Conservation (phyloP, 257 asterid species). For the Paulownia fortunei region DNA sequence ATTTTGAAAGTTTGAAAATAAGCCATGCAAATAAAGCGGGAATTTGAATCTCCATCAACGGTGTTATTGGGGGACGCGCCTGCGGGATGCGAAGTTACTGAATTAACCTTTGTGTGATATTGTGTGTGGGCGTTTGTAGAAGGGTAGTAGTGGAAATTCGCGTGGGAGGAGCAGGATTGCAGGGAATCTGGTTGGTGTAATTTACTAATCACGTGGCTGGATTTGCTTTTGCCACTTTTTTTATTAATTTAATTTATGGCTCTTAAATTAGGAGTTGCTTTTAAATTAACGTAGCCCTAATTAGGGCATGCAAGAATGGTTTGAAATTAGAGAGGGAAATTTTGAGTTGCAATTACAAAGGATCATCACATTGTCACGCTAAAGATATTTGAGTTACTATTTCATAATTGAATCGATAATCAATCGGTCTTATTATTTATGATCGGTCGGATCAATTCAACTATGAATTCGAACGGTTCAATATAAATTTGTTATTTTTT, state of each 20-base stretch:
- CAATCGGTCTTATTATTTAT: no score
- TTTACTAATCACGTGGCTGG: conserved; percentile 43
- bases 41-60: conserved; percentile 42
- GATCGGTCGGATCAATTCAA: no score
- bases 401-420: no score
- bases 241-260: background rate
- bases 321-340: conserved; percentile 3
- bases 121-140: background rate
- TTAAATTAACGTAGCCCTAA: conserved; percentile 13
- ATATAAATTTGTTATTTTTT: no score
- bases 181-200: conserved; percentile 37
- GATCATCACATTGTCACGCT: background rate
- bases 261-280: background rate
- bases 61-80: conserved; percentile 46
- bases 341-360: background rate
- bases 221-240: conserved; percentile 35
- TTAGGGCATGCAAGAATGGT: background rate
- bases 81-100: background rate
- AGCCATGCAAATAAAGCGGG: conserved; percentile 63
- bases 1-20: conserved; percentile 74
- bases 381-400: no score
- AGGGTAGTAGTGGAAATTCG: conserved; percentile 35
- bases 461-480: no score
- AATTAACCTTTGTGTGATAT: conserved; percentile 24
- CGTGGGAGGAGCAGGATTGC: background rate